Evolutionary conservation across 2,329 filamentous ascomycete species (phyloP).

Genomic region (Helicocarpus griseus): DNA sequence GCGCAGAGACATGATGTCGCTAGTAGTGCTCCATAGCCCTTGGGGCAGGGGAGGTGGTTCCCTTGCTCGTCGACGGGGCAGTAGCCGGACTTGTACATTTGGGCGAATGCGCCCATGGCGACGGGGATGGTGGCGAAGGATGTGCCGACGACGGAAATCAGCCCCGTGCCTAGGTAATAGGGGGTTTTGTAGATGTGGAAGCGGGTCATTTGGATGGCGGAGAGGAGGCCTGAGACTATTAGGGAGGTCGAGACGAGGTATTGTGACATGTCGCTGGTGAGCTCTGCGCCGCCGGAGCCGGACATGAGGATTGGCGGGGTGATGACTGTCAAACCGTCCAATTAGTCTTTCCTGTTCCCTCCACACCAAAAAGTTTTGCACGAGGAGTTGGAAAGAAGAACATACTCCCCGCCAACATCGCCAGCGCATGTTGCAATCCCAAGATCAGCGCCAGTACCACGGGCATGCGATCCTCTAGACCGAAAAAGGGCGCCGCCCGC

Average conservation of each 20-base stretch:
- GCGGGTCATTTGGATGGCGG: conserved; percentile 55
- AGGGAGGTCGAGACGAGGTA: conserved; percentile 61
- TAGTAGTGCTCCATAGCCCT: conserved; percentile 57
- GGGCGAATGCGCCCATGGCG: conserved; percentile 49
- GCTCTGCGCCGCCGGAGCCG: conserved; percentile 46
- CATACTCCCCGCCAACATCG: conserved; percentile 50
- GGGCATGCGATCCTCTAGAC: conserved; percentile 58
- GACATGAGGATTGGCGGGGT: conserved; percentile 52
- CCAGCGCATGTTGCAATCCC: conserved; percentile 59
- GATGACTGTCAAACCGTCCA: conserved; percentile 35
- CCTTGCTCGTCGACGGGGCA: conserved; percentile 50
- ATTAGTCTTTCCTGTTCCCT: conserved; percentile 10
- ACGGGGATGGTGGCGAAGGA: conserved; percentile 60
- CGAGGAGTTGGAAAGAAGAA: not conserved
- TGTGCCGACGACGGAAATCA: conserved; percentile 59
- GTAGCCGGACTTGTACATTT: conserved; percentile 56
- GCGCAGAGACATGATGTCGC: conserved; percentile 44
- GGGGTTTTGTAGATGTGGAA: conserved; percentile 54
- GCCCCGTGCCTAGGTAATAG: conserved; percentile 55
- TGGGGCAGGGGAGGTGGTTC: conserved; percentile 51
- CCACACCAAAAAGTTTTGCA: not conserved
- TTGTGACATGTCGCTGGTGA: conserved; percentile 44
- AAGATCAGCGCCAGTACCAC: conserved; percentile 56
- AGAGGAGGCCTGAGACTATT: conserved; percentile 57
- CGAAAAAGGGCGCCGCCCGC: conserved; percentile 58